These are phyloP conservation scores for Cordyceps cateniannulata DNA, from an alignment of 2,329 filamentous ascomycete species.

Conservation along the genomic window DNA sequence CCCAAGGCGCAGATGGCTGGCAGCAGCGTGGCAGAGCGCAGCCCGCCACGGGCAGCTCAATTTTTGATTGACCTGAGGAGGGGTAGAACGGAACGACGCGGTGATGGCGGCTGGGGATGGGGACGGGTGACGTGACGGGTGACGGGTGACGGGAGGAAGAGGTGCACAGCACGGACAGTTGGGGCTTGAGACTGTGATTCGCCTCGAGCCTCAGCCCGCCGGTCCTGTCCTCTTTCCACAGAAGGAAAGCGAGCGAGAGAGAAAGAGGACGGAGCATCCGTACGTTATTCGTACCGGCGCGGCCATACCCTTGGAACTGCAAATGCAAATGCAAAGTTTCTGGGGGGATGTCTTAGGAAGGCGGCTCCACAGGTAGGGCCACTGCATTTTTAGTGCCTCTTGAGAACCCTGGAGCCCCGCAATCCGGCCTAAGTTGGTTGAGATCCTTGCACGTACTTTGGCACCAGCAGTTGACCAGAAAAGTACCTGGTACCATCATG, in stretches of 20 bases:
- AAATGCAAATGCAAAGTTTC: neutral
- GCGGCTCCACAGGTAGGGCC: neutral
- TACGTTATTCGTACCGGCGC: no score
- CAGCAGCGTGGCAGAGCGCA: neutral
- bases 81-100: no score
- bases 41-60: neutral
- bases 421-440: neutral
- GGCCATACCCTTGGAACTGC: neutral
- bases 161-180: neutral
- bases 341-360: neutral
- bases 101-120: no score
- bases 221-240: neutral
- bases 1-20: neutral
- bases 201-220: neutral
- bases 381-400: neutral
- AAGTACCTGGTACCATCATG: no score
- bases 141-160: neutral
- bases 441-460: neutral
- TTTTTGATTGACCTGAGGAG: neutral
- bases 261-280: no score
- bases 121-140: no score
- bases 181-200: neutral
- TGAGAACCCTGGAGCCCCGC: neutral
- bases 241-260: no score
- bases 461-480: no score